phyloP scores from a whole-genome alignment of 108 stramenopile genomes.

The Pseudonitzschia pungens region DNA sequence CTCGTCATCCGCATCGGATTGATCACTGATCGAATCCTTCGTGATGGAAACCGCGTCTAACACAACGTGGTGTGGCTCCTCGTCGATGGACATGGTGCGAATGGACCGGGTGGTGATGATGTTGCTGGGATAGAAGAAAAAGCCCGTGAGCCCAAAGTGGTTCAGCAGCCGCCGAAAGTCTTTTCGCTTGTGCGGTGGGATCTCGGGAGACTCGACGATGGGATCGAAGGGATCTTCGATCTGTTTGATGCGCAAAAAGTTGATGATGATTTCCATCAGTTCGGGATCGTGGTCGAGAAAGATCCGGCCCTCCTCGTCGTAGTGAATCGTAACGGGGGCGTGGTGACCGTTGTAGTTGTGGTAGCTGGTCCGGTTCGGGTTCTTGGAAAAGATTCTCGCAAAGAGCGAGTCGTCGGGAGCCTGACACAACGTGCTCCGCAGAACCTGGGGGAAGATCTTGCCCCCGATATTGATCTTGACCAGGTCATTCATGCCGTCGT shows the following conservation, averaged over 20 bases:
- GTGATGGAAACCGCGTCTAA: background rate
- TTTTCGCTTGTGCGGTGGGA: background rate
- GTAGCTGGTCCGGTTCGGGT: background rate
- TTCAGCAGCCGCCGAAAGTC: conserved; percentile 1
- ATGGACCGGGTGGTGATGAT: background rate
- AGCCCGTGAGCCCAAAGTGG: conserved; percentile 8
- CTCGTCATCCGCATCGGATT: background rate
- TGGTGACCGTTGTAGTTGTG: background rate
- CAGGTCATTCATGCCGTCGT: background rate
- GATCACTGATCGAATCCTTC: background rate
- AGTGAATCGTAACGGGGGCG: background rate
- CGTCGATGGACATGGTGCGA: background rate
- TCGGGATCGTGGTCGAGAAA: conserved; percentile 13
- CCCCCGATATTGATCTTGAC: conserved; percentile 3
- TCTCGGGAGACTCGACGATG: background rate
- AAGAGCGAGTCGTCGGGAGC: conserved; percentile 1
- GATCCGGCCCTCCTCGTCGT: background rate
- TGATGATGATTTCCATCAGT: conserved; percentile 2
- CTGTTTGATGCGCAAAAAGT: conserved; percentile 2
- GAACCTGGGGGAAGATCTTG: background rate
- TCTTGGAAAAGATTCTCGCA: background rate
- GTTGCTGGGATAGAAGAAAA: conserved; percentile 7
- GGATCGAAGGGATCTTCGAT: conserved; percentile 8
- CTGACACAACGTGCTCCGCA: conserved; percentile 1
- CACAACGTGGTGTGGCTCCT: background rate